Evolutionary conservation across 305 asterid species (phyloP).

Genomic region (Solanum hybrid): DNA sequence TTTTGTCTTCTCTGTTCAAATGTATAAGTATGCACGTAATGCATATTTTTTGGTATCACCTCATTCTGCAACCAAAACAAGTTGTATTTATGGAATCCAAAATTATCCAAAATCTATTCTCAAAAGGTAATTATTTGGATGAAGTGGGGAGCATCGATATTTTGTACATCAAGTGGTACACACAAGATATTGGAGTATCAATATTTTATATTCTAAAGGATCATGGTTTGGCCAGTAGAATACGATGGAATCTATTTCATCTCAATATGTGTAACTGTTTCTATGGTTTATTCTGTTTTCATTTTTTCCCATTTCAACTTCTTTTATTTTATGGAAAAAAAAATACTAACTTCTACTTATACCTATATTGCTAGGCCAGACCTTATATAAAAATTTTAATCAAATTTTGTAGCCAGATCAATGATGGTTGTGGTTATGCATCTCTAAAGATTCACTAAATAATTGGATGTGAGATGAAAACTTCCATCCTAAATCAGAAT

Average conservation of each 20-base stretch:
- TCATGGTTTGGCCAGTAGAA: not conserved
- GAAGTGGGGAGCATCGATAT: not conserved
- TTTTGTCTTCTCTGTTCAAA: not conserved
- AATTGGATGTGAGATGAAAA: not conserved
- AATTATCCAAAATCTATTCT: not conserved
- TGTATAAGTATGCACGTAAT: not conserved
- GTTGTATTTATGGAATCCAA: not conserved
- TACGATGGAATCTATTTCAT: not conserved
- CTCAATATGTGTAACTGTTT: not conserved
- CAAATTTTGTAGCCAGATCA: not conserved
- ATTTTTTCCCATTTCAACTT: not conserved
- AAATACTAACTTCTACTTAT: not conserved
- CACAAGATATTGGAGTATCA: not conserved
- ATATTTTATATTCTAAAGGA: not conserved
- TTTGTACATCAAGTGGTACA: not conserved
- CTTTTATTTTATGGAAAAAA: not conserved
- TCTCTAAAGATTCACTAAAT: not conserved
- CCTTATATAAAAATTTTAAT: too few species aligned
- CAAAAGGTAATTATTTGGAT: not conserved
- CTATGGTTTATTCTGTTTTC: not conserved
- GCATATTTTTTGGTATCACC: not conserved
- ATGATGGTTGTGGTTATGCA: not conserved
- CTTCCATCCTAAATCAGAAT: not conserved
- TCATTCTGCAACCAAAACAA: not conserved
- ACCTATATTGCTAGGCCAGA: not conserved